Conservation (phyloP, 2,329 filamentous ascomycete species). For the Tolypocladium tundrense region DNA sequence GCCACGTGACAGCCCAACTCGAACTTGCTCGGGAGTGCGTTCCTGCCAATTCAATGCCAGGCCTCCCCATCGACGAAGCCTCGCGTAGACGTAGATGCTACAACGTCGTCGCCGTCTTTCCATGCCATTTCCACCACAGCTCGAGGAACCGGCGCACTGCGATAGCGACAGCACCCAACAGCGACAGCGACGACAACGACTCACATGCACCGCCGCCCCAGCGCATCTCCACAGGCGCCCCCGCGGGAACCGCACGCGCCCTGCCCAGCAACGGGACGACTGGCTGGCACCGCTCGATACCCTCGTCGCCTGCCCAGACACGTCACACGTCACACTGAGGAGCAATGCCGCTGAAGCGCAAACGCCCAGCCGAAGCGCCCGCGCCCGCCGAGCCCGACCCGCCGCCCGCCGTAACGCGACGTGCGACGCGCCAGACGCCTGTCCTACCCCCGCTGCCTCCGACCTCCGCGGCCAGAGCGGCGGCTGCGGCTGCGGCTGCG, state of each 20-base stretch:
- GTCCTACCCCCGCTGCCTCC: conserved; percentile 17
- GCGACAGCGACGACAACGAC: not conserved
- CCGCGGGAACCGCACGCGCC: not conserved
- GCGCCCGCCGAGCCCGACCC: conserved; percentile 8
- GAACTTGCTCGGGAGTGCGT: not conserved
- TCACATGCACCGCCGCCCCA: not conserved
- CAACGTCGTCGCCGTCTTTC: not conserved
- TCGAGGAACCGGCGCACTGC: not conserved
- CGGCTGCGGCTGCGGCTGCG: conserved; percentile 1
- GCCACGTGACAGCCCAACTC: not conserved
- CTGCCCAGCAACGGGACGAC: not conserved
- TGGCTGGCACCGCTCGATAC: not conserved
- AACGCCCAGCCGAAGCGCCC: conserved; percentile 18
- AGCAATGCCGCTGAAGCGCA: conserved; percentile 27
- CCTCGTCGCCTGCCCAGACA: not conserved
- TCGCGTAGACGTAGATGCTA: not conserved
- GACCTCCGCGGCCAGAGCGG: conserved; percentile 3
- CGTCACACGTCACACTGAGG: not conserved
- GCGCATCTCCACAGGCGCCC: not conserved
- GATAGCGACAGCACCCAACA: not conserved
- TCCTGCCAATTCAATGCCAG: not conserved
- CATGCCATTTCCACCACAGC: not conserved
- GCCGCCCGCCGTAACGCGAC: conserved; percentile 18
- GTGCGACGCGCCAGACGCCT: conserved; percentile 29
- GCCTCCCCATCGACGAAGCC: not conserved